Evolutionary conservation across 2,329 filamentous ascomycete genomes (phyloP), one percentile per base, ranked within the genome.

Genomic region (Xylaria sp.): DNA sequence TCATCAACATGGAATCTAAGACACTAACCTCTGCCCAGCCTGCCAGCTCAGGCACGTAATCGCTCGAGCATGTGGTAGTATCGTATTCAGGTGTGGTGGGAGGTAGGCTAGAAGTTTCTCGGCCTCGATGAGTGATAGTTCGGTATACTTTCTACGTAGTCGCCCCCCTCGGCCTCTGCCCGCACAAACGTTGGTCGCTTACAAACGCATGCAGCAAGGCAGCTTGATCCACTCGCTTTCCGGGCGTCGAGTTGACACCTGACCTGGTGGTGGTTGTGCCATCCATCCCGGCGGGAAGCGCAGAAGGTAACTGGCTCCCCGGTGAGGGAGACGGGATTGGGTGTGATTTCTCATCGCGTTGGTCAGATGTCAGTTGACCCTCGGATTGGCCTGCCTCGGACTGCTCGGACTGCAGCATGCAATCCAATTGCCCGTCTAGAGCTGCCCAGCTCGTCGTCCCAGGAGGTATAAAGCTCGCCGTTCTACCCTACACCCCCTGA

Each of bases 331-430:
- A 48, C 58, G 38, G 21, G 27, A 40, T 56, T 62, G 46, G 41
- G 44, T 55, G 25, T 61, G 65, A 67, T 65, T 67, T 59, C 54
- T 65, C 63, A 55, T 63, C 47, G 41, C 57, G 53, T 62, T 54
- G 60, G 57, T 60, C 53, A 57, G 51, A 57, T 38, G 49, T 63
- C 41, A 49, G 54, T 58, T 37, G 57, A 62, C 62, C 56, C 53
- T 35, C 54, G 60, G 54, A 56, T 51, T 53, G 27, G 40, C 25
- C 31, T 27, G 21, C 29, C 49, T 61, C 65, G 62, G 65, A 8
- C 62, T 38, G 40, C 65, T 65, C 65, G 64, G 64, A 46, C 55
- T 59, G 37, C 58, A 54, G 38, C 35, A 58, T 19, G 9, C n/a
- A 19, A 38, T 11, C 17, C 38, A 43, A 31, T 13, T 27, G 35